Base-by-base conservation (phyloP, 2,329 filamentous ascomycete genomes). In the Emergomyces pasteurianus region DNA sequence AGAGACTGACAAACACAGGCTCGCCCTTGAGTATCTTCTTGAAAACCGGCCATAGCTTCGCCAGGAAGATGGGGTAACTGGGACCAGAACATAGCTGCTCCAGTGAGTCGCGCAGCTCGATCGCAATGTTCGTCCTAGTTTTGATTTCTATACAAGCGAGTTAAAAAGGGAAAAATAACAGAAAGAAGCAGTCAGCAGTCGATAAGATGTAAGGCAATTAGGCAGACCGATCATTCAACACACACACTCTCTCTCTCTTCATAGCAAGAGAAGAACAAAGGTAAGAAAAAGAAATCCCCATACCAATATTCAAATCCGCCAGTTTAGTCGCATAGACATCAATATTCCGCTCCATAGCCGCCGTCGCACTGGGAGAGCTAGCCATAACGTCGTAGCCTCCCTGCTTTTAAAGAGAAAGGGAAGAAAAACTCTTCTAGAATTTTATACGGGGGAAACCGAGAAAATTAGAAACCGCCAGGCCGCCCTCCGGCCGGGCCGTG, bases 1-100 rank as follows among this genome's bases (percentile, higher is more conserved):
- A 95, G 69, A 87, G 90, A 73, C 89, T 96, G 67, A 92, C 87
- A 72, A 99, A 97, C 65, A 95, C 89, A 46, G 91, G 92, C 69
- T 88, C 86, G 60, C 90, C 90, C 70, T 87, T 86, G 58, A 99
- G 79, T 59, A 96, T 89, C 72, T 83, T 86, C 71, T 94, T 83
- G 76, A 97, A 94, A 40, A 95, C 84, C 46, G 94, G 94, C 78
- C 97, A 88, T 69, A 96, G 81, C 75, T 89, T 89, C 71, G 89
- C 84, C 63, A 99, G 81, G 73, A 99, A 97, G 58, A 83, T 80
- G 34, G 83, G 77, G 73, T 97, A 99, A 68, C 86, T 86, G 60
- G 83, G 81, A 59, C 89, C 86, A 60, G 88, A 90, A 78, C 94
- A 95, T 70, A 90, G 83, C 66, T 72, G 73, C 69, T 99, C 95